Evolutionary conservation across 768 basidiomycete species (phyloP).

Genomic region (Serendipita sp.): DNA sequence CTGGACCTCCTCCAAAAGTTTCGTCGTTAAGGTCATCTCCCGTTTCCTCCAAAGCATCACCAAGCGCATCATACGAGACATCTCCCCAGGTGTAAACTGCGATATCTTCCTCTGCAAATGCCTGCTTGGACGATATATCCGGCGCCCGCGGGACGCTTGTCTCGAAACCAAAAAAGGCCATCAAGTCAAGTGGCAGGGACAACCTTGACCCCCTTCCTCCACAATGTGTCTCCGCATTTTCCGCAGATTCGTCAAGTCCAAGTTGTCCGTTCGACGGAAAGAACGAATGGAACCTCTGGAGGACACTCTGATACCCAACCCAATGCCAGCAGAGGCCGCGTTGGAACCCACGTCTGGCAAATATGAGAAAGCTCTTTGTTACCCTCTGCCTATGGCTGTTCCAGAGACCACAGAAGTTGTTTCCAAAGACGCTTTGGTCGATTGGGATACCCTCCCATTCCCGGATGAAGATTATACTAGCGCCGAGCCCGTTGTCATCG

Average conservation of each 20-base stretch:
- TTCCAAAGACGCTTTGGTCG: neutral
- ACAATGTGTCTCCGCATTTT: neutral
- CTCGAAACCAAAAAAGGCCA: constrained; percentile 80
- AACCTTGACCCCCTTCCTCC: no score
- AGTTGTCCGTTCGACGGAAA: no score
- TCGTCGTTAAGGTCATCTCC: constrained; percentile 92
- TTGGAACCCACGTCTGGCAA: no score
- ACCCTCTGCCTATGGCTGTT: no score
- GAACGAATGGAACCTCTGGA: no score
- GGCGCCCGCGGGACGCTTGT: constrained; percentile 24
- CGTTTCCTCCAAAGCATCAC: constrained; percentile 73
- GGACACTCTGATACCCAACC: no score
- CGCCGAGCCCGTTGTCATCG: neutral
- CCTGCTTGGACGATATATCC: constrained; percentile 48
- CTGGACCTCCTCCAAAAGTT: constrained; percentile 70
- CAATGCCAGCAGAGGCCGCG: no score
- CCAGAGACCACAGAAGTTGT: no score
- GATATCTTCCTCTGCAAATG: constrained; percentile 56
- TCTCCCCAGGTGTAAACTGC: constrained; percentile 90
- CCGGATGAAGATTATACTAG: neutral
- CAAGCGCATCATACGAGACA: constrained; percentile 79
- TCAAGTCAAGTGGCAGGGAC: constrained; percentile 10
- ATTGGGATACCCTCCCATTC: neutral
- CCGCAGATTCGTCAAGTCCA: neutral
- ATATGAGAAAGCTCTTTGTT: no score